Evolutionary conservation across 2,329 filamentous ascomycete species (phyloP).

Genomic region (Calonectria multiphialidica): DNA sequence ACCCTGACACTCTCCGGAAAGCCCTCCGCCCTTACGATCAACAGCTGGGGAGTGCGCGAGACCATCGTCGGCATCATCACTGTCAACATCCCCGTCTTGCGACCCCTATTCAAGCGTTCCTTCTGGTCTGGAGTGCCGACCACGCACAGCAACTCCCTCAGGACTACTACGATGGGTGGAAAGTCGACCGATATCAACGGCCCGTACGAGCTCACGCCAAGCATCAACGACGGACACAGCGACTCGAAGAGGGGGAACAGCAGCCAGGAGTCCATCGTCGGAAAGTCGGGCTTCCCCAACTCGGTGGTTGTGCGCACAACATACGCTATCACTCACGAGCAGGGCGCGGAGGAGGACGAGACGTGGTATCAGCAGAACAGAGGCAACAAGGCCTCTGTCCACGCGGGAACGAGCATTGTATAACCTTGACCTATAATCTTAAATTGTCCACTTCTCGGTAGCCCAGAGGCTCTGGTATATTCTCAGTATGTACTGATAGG

Average conservation of each 20-base stretch:
- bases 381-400: neutral
- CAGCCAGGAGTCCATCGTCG: constrained; percentile 32
- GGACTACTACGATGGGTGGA: constrained; percentile 7
- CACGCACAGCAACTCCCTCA: constrained; percentile 1
- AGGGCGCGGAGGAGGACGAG: neutral
- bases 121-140: constrained; percentile 24
- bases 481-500: neutral
- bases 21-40: constrained; percentile 40
- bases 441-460: neutral
- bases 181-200: constrained; percentile 26
- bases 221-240: neutral
- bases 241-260: constrained; percentile 14
- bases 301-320: constrained; percentile 29
- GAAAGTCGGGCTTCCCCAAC: neutral
- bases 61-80: constrained; percentile 55
- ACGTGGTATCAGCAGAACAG: neutral
- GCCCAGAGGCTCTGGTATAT: neutral
- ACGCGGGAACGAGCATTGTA: neutral
- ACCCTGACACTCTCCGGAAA: constrained; percentile 36
- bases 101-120: constrained; percentile 23
- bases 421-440: neutral
- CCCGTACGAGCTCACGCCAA: constrained; percentile 31
- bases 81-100: constrained; percentile 45
- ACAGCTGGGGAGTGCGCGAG: constrained; percentile 44
- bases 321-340: constrained; percentile 27